These are phyloP conservation scores for Postia placenta DNA, from an alignment of 768 basidiomycete genomes.

Conservation along the genomic window DNA sequence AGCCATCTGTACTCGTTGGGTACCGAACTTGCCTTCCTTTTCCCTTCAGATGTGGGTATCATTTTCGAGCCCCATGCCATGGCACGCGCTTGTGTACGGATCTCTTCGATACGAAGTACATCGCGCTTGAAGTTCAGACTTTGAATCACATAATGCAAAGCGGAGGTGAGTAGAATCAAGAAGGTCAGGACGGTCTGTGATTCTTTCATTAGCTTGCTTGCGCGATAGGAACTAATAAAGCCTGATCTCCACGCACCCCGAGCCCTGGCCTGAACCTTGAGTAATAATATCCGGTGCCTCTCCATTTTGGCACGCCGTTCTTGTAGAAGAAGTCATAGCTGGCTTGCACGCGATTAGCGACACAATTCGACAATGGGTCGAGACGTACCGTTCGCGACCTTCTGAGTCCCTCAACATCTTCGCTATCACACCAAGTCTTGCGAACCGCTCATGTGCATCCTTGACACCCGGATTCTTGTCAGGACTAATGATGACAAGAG, in stretches of 20 bases:
- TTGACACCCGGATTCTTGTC: constrained; percentile 92
- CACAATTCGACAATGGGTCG: background rate
- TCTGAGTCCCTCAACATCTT: constrained; percentile 75
- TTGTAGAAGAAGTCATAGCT: constrained; percentile 95
- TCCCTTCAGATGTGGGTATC: constrained; percentile 49
- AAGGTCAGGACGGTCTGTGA: constrained; percentile 72
- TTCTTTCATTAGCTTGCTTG: too few species aligned
- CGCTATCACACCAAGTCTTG: constrained; percentile 82
- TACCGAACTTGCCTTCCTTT: constrained; percentile 64
- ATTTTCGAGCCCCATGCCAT: constrained; percentile 83
- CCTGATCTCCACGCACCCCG: constrained; percentile 60
- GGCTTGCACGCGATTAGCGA: constrained; percentile 3
- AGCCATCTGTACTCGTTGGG: background rate
- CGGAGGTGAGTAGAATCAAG: constrained; percentile 70
- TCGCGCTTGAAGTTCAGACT: constrained; percentile 73
- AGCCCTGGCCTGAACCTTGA: constrained; percentile 93
- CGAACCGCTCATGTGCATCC: constrained; percentile 81
- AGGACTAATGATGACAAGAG: constrained; percentile 46
- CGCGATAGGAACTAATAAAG: too few species aligned
- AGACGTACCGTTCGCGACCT: constrained; percentile 65
- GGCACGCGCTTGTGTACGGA: constrained; percentile 54
- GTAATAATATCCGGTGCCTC: constrained; percentile 96
- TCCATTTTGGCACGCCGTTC: constrained; percentile 95
- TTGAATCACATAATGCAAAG: constrained; percentile 77
- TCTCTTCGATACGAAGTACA: constrained; percentile 56